A percentile compares a stretch with the other conserved stretches of the same genome.
Conservation (phyloP, 352 stramenopile genomes). For the Phytophthora macrochlamydospora region DNA sequence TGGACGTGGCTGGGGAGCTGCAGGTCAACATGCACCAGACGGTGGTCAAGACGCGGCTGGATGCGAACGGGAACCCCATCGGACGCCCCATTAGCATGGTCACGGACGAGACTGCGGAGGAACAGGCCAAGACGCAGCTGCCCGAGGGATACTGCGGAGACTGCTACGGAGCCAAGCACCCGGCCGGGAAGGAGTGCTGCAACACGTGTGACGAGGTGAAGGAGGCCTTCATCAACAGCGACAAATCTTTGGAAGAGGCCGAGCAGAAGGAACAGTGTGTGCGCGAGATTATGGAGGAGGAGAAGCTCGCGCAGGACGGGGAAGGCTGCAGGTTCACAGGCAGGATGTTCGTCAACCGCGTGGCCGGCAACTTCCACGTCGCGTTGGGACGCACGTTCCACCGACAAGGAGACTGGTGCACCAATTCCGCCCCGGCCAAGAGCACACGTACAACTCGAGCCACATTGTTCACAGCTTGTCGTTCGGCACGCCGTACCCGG, state of each 20-base stretch:
- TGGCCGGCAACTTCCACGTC: conserved; percentile 88
- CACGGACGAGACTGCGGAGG: conserved; percentile 27
- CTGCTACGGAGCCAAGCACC: conserved; percentile 92
- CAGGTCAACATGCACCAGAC: conserved; percentile 97
- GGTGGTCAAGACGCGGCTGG: conserved; percentile 93
- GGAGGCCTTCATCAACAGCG: conserved; percentile 79
- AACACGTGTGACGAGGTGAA: conserved; percentile 88
- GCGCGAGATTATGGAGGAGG: conserved; percentile 64
- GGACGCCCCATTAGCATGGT: conserved; percentile 54
- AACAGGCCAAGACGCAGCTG: conserved; percentile 48
- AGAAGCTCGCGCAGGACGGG: conserved; percentile 75
- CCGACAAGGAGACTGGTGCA: conserved; percentile 78
- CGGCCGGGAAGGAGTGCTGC: conserved; percentile 71
- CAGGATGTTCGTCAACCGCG: conserved; percentile 86
- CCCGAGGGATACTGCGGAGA: conserved; percentile 93
- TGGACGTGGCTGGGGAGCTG: conserved; percentile 98
- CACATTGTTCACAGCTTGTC: conserved; percentile 82
- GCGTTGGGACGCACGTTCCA: conserved; percentile 83
- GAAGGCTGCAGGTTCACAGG: conserved; percentile 82
- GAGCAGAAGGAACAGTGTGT: conserved; percentile 82
- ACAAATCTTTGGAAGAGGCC: conserved; percentile 75
- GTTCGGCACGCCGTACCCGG: conserved; percentile 65
- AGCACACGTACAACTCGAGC: conserved; percentile 80
- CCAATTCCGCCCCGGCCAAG: conserved; percentile 81
- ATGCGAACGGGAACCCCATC: conserved; percentile 72